Conservation (phyloP, 2,329 filamentous ascomycete genomes). For the Colletotrichum euphorbiae region DNA sequence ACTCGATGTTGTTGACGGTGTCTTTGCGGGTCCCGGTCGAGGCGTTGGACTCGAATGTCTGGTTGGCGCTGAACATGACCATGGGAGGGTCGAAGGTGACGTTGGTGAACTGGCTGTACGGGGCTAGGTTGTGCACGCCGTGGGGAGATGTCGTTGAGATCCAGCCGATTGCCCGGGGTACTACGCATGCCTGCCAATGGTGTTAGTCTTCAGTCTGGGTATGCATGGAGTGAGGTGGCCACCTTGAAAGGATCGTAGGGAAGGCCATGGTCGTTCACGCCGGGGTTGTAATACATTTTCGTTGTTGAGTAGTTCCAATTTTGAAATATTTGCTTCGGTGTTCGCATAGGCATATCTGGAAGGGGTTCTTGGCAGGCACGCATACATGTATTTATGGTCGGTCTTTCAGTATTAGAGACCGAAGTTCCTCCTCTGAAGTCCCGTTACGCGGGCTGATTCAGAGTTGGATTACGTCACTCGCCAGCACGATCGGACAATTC, state of each 20-base stretch:
- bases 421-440: too few relatives aligned
- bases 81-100: constrained; percentile 24
- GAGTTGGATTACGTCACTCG: too few relatives aligned
- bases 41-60: neutral
- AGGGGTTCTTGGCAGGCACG: too few relatives aligned
- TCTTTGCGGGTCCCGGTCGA: neutral
- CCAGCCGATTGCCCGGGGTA: constrained; percentile 24
- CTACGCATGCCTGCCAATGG: constrained; percentile 4
- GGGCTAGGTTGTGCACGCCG: constrained; percentile 15
- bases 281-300: constrained; percentile 18
- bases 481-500: too few relatives aligned
- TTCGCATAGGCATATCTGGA: too few relatives aligned
- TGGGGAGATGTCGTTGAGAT: constrained; percentile 14
- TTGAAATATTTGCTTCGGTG: constrained; percentile 1
- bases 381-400: too few relatives aligned
- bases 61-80: constrained; percentile 26
- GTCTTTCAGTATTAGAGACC: too few relatives aligned
- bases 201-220: neutral
- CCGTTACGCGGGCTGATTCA: too few relatives aligned
- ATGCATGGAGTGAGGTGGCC: neutral
- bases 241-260: constrained; percentile 26
- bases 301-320: constrained; percentile 41
- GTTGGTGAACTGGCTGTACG: constrained; percentile 25
- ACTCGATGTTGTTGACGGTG: constrained; percentile 23
- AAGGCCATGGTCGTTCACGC: constrained; percentile 8